Evolutionary conservation across 768 basidiomycete genomes (phyloP).

Genomic region (Naganishia vaughanmartiniae): DNA sequence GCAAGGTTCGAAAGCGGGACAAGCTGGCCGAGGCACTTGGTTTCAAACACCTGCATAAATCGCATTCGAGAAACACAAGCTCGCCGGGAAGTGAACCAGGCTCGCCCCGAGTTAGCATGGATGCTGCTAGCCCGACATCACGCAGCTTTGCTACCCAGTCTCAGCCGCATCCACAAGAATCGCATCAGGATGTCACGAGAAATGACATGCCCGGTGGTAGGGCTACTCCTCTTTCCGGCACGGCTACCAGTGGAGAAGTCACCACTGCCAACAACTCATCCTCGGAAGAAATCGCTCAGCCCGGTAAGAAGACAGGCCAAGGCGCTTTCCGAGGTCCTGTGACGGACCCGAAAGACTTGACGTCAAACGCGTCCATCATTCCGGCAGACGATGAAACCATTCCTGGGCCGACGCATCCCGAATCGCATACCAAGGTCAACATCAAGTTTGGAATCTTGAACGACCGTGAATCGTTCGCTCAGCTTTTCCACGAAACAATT

Average conservation of each 20-base stretch:
- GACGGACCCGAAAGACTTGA: slow-evolving; percentile 26
- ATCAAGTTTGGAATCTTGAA: slow-evolving; percentile 49
- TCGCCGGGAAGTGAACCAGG: background rate
- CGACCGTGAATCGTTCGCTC: slow-evolving; percentile 42
- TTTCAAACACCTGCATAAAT: slow-evolving; percentile 7
- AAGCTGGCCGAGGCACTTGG: slow-evolving; percentile 12
- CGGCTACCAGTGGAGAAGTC: background rate
- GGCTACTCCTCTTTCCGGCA: background rate
- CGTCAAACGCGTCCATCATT: slow-evolving; percentile 30
- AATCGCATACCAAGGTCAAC: slow-evolving; percentile 30
- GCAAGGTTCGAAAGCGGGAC: slow-evolving; percentile 21
- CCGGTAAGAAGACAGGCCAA: slow-evolving; percentile 6
- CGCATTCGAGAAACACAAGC: slow-evolving; percentile 18
- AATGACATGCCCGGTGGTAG: background rate
- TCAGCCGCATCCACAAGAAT: slow-evolving; percentile 17
- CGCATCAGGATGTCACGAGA: background rate
- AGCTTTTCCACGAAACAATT: slow-evolving; percentile 39
- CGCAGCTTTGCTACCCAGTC: slow-evolving; percentile 9
- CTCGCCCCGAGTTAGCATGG: slow-evolving; percentile 6
- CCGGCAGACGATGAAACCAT: slow-evolving; percentile 15
- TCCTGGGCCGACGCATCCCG: slow-evolving; percentile 3
- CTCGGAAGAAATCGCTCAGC: background rate
- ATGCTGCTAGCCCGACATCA: background rate
- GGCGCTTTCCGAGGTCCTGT: slow-evolving; percentile 27
- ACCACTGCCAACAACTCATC: background rate